Conservation (phyloP, 2,329 filamentous ascomycete genomes). For the Rosellinia necatrix region DNA sequence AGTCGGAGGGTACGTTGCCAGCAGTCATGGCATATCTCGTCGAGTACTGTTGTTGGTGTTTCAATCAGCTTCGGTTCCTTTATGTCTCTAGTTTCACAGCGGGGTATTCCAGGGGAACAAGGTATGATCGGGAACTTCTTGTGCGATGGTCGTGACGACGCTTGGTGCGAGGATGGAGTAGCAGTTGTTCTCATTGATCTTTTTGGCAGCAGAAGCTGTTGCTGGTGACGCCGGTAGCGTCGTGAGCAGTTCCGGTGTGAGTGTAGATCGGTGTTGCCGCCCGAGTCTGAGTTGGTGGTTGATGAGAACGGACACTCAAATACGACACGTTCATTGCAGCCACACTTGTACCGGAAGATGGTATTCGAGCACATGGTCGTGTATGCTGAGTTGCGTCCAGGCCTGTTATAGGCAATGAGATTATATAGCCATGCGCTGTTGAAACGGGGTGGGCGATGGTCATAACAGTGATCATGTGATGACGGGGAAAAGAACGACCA, state of each 20-base stretch:
- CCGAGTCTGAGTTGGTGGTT: not conserved
- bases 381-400: not conserved
- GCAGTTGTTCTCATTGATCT: not conserved
- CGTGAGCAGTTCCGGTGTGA: conserved; percentile 8
- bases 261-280: not conserved
- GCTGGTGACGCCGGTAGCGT: conserved; percentile 11
- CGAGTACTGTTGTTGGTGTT: conserved; percentile 3
- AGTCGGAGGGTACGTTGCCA: conserved; percentile 8
- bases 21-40: conserved; percentile 35
- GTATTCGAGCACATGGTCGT: conserved; percentile 33
- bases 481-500: not conserved
- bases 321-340: conserved; percentile 30
- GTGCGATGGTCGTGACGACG: not conserved
- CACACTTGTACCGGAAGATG: conserved; percentile 35
- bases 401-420: not conserved
- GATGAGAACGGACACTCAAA: conserved; percentile 29
- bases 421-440: not conserved
- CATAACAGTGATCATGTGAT: too few species aligned
- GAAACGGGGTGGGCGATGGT: not conserved
- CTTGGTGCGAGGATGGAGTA: not conserved
- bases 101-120: not conserved
- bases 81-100: not conserved
- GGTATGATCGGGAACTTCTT: not conserved
- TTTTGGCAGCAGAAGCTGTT: not conserved
- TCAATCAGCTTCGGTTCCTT: not conserved